These are phyloP conservation scores for Exsudoporus floridanus DNA, from an alignment of 1,284 basidiomycete genomes.

Conservation along the genomic window DNA sequence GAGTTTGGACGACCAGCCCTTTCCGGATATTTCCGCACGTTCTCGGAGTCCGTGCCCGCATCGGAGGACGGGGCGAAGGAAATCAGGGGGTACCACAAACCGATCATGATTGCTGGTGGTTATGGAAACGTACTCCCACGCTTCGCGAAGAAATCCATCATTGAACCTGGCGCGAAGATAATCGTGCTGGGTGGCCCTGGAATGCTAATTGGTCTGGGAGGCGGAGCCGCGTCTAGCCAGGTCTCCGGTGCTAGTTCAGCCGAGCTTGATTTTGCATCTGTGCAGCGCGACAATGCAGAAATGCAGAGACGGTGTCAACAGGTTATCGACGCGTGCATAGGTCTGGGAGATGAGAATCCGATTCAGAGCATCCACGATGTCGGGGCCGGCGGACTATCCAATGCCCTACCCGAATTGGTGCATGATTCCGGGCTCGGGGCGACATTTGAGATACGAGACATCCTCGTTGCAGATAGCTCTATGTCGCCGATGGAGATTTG, in stretches of 20 bases:
- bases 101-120: slow-evolving; percentile 99
- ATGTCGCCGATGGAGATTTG: slow-evolving; percentile 99
- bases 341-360: slow-evolving; percentile 68
- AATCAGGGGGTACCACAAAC: slow-evolving; percentile 97
- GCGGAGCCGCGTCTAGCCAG: slow-evolving; percentile 94
- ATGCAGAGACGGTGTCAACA: slow-evolving; percentile 98
- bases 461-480: slow-evolving; percentile 86
- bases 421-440: slow-evolving; percentile 93
- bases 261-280: slow-evolving; percentile 95
- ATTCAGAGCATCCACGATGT: slow-evolving; percentile 98
- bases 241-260: slow-evolving; percentile 85
- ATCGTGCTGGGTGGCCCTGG: slow-evolving; percentile 97
- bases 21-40: slow-evolving; percentile 87
- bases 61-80: slow-evolving; percentile 45
- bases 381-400: slow-evolving; percentile 94
- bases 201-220: slow-evolving; percentile 94
- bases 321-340: slow-evolving; percentile 91
- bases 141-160: slow-evolving; percentile 76
- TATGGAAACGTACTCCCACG: slow-evolving; percentile 87
- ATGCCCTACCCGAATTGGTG: slow-evolving; percentile 95
- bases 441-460: slow-evolving; percentile 91
- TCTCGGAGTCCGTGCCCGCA: slow-evolving; percentile 68
- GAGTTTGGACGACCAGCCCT: slow-evolving; percentile 94
- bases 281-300: slow-evolving; percentile 97
- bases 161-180: slow-evolving; percentile 79